Evolutionary conservation across 441 rosid genomes (phyloP).

Genomic region (Pelargonium australe): DNA sequence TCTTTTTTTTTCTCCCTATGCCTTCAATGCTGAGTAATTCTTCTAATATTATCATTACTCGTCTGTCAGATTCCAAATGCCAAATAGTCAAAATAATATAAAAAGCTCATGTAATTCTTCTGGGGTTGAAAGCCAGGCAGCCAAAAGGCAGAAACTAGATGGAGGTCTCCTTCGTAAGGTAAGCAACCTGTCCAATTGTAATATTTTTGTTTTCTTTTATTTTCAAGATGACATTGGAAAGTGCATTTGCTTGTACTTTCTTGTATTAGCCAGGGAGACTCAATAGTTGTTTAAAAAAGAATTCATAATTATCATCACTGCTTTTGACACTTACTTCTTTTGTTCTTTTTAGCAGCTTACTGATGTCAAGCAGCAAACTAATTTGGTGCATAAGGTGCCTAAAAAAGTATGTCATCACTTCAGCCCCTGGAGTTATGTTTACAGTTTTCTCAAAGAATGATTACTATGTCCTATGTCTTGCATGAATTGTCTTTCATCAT

Average conservation of each 20-base stretch:
- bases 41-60: constrained; percentile 12
- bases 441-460: neutral
- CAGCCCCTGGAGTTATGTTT: neutral
- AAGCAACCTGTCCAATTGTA: constrained; percentile 7
- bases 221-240: constrained; percentile 13
- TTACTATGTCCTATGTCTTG: too few species aligned
- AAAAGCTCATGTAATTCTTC: constrained; percentile 42
- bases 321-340: neutral
- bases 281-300: neutral
- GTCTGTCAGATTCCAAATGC: constrained; percentile 45
- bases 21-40: neutral
- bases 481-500: too few species aligned
- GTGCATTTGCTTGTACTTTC: neutral
- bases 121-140: constrained; percentile 68
- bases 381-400: constrained; percentile 71
- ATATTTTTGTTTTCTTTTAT: constrained; percentile 13
- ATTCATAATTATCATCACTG: neutral
- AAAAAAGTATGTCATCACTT: constrained; percentile 47
- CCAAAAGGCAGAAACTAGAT: constrained; percentile 92
- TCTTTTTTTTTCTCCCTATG: neutral
- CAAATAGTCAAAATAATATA: constrained; percentile 29
- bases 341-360: constrained; percentile 43
- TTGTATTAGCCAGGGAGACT: constrained; percentile 2
- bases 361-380: constrained; percentile 56
- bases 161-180: constrained; percentile 79